Evolutionary conservation across 2,329 filamentous ascomycete genomes (phyloP), one percentile per base, ranked within the genome.

Genomic region (Dryadomyces quercus-mongolicae): DNA sequence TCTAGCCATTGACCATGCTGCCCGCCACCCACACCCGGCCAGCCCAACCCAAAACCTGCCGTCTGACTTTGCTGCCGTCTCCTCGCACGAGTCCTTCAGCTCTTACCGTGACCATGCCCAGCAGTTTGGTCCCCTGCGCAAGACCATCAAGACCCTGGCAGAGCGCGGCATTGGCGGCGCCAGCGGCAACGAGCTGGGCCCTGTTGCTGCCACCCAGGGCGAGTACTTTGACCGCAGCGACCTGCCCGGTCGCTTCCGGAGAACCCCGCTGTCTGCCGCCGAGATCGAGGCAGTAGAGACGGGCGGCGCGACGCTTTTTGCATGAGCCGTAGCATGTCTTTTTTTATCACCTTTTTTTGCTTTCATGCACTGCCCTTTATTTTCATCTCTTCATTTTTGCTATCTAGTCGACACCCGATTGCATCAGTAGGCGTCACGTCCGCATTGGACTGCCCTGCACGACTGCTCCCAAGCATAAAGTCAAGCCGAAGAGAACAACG

Each of bases 241-340:
- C 72, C 82, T 98, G 22, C 92, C 93, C 18, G 68, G 75, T 59
- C 82, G 92, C 63, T 98, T 96, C 80, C 82, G 84, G 65, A 80
- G 89, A 60, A 74, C 80, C 50, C 78, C 82, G 13, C 86, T 91
- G 71, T 84, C 80, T 42, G 71, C 84, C 62, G 83, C 84, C 46
- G 93, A 98, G 79, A 98, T 98, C 57, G 93, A 97, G 70, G 91
- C 90, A 21, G 80, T 98, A 65, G 90, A 96, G 80, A 93, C 88
- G 54, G 93, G 91, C 54, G 93, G 93, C 55, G 93, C 92, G 38
- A 71, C 77, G 40, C 66, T 76, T 55, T 69, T 76, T 59, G 71
- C 73, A 58, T 80, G 66, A 72, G 57, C 40, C 25, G 34, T 31
- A 8, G 20, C 7, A 5, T 16, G 10, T 20, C 3, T 16, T 36